Evolutionary conservation across 352 stramenopile genomes (phyloP).

Genomic region (Phytophthora melonis): DNA sequence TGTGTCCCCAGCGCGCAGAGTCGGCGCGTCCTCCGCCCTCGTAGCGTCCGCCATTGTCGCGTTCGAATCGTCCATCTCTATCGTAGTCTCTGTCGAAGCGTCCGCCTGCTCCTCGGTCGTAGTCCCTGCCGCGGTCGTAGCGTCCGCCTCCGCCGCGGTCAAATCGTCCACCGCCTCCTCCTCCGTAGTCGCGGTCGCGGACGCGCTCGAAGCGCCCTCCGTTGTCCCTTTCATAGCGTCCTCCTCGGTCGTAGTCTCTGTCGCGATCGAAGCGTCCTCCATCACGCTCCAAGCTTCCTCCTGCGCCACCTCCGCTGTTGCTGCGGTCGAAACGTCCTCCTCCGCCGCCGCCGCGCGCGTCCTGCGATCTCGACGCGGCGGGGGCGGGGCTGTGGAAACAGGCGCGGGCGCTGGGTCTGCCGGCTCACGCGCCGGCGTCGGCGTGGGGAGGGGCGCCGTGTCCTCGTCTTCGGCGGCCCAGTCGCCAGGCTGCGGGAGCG

Average conservation of each 20-base stretch:
- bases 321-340: conserved; percentile 13
- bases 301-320: not conserved
- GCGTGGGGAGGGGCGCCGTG: conserved; percentile 29
- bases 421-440: not conserved
- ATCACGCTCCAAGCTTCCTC: conserved; percentile 5
- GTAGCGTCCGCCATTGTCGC: conserved; percentile 17
- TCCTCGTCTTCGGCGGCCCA: conserved; percentile 84
- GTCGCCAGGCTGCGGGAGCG: conserved; percentile 69
- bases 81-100: conserved; percentile 20
- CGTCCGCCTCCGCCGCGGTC: conserved; percentile 18
- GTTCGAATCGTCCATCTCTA: not conserved
- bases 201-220: conserved; percentile 25
- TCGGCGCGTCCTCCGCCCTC: conserved; percentile 32
- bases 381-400: not conserved
- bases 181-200: conserved; percentile 4
- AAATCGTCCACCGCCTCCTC: conserved; percentile 15
- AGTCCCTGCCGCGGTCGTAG: conserved; percentile 17
- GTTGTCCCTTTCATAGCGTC: conserved; percentile 19
- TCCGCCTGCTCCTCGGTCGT: conserved; percentile 1
- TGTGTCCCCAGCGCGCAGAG: conserved; percentile 32
- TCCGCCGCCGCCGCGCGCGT: not conserved
- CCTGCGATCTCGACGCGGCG: conserved; percentile 9
- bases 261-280: conserved; percentile 18
- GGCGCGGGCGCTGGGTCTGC: not conserved
- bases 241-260: conserved; percentile 10